Evolutionary conservation across 805 yeast genomes (phyloP), one percentile per base, ranked within the genome.

Genomic region (Monosporozyma servazzii): DNA sequence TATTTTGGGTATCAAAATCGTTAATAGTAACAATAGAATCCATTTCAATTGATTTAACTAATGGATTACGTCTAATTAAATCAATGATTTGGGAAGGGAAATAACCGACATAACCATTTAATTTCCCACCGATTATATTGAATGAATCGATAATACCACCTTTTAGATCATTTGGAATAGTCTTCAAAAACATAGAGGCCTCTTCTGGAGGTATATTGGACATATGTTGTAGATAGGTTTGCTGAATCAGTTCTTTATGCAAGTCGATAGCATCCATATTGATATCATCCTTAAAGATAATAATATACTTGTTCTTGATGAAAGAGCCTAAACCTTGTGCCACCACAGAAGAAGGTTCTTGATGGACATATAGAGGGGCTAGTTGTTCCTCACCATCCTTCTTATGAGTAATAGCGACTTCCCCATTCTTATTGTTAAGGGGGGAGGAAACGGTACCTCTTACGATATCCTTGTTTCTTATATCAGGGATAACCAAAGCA

Each of bases 41-140:
- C 61, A 74, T 70, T 73, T 88, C 96, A 54, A 88, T 83, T 64
- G 78, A 81, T 48, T 79, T 79, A 44, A 88, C 82, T 44, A 75
- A 60, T 18, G 86, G 86, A 66, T 76, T 80, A 56, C 77, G 72
- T 58, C 89, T 80, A 61, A 93, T 81, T 62, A 82, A 72, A 52
- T 87, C 87, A 52, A 91, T 71, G 50, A 88, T 82, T 49, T 80
- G 79, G 48, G 82, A 83, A 58, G 86, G 77, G 75, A 93, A 88
- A 69, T 75, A 77, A 54, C 96, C 99, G 49, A 90, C 74, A 75
- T 90, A 91, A 58, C 98, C 99, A 54, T 73, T 71, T 65, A 88
- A 70, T 43, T 68, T 56, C 52, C 75, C 74, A 53, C 74, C 81
- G 7, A 37, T 37, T 57, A 88, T 75, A 63, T 77, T 66, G 73